Conservation (phyloP, 495 filamentous ascomycete species). For the Aspergillus carlsbadensis region DNA sequence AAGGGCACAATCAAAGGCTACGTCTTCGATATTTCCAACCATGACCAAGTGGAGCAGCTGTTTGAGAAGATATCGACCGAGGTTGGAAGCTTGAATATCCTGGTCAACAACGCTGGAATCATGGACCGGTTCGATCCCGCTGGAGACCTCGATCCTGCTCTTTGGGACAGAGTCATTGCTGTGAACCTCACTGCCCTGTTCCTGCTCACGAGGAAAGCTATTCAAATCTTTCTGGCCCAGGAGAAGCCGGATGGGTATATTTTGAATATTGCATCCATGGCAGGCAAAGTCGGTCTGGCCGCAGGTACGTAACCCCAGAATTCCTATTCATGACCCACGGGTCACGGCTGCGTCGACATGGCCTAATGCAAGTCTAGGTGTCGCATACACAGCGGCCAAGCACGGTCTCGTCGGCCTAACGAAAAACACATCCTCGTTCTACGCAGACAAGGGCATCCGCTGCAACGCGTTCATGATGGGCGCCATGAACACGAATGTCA, state of each 20-base stretch:
- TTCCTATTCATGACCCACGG: too few relatives aligned
- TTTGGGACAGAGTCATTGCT: slow-evolving; percentile 58
- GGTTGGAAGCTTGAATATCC: slow-evolving; percentile 37
- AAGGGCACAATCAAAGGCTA: slow-evolving; percentile 37
- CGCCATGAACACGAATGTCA: slow-evolving; percentile 57
- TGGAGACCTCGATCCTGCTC: slow-evolving; percentile 45
- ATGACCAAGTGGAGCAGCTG: slow-evolving; percentile 34
- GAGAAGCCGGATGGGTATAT: slow-evolving; percentile 30
- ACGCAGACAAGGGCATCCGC: slow-evolving; percentile 56
- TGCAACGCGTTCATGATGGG: slow-evolving; percentile 56
- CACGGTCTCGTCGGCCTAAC: slow-evolving; percentile 54
- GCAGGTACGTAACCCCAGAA: slow-evolving; percentile 24
- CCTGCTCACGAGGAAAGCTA: slow-evolving; percentile 50
- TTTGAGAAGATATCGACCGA: slow-evolving; percentile 30
- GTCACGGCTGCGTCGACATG: too few relatives aligned
- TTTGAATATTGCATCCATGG: slow-evolving; percentile 40
- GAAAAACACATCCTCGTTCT: slow-evolving; percentile 61
- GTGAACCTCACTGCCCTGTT: slow-evolving; percentile 62
- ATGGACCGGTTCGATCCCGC: slow-evolving; percentile 60
- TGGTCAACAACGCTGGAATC: slow-evolving; percentile 47
- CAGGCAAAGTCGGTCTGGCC: slow-evolving; percentile 33
- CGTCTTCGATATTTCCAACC: slow-evolving; percentile 41
- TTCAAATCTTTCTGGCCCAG: slow-evolving; percentile 43
- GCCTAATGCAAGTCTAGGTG: slow-evolving; percentile 36
- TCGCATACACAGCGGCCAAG: slow-evolving; percentile 49